These are phyloP conservation scores for Umbellularia californica DNA, from an alignment of 164 flowering plant species.

Conservation along the genomic window DNA sequence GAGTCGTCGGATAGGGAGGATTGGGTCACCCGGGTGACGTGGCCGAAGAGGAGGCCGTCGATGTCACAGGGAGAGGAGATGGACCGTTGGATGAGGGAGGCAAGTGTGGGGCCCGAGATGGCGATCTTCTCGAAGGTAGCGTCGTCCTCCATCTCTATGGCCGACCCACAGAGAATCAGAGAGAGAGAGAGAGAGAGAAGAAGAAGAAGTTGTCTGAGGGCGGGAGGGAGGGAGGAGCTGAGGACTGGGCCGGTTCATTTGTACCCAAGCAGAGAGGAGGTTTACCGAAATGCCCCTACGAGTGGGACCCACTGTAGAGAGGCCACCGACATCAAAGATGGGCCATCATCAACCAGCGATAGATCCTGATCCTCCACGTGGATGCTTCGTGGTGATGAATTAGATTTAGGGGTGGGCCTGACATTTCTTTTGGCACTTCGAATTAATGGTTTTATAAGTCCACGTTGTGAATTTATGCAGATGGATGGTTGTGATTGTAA, in stretches of 20 bases:
- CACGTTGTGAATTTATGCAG: no score
- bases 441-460: no score
- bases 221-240: background rate
- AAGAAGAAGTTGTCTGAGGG: background rate
- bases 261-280: no score
- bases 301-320: no score
- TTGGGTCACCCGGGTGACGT: conserved; percentile 38
- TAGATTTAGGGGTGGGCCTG: no score
- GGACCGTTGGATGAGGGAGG: conserved; percentile 80
- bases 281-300: no score
- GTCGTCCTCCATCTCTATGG: conserved; percentile 17
- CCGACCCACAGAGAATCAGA: background rate
- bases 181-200: background rate
- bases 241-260: background rate
- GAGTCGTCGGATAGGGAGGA: conserved; percentile 58
- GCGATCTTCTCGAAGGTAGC: conserved; percentile 56
- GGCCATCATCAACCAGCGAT: no score
- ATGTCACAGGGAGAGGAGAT: conserved; percentile 54
- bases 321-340: no score
- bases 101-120: conserved; percentile 73
- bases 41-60: conserved; percentile 87
- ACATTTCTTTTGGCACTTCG: no score
- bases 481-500: no score
- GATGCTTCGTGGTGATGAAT: no score
- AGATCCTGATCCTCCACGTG: no score